Evolutionary conservation across 169 alveolate species (phyloP).

Genomic region (Theileria equi): DNA sequence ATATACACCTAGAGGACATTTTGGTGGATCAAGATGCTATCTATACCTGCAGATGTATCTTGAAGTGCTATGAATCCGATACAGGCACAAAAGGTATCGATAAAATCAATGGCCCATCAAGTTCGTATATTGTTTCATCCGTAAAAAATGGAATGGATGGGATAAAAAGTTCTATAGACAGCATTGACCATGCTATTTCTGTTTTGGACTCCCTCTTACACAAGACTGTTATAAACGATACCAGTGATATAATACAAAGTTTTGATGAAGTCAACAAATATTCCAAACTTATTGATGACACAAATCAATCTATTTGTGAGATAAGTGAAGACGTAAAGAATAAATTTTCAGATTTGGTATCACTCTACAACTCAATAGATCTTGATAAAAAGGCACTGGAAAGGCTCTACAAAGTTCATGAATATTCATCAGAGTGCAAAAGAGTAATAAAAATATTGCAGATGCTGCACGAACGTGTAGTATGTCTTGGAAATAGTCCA

Average conservation of each 20-base stretch:
- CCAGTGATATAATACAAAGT: conserved; percentile 52
- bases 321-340: conserved; percentile 8
- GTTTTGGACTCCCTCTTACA: conserved; percentile 31
- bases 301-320: conserved; percentile 1
- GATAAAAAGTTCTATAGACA: conserved; percentile 31
- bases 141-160: conserved; percentile 30
- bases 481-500: conserved; percentile 1
- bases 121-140: conserved; percentile 11
- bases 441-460: conserved; percentile 6
- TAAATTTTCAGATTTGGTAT: conserved; percentile 8
- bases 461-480: background rate
- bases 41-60: conserved; percentile 16
- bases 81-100: background rate
- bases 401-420: conserved; percentile 18
- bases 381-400: conserved; percentile 24
- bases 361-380: conserved; percentile 35
- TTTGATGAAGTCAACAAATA: conserved; percentile 42
- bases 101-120: conserved; percentile 17
- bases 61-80: conserved; percentile 27
- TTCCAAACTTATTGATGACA: conserved; percentile 1
- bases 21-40: conserved; percentile 36
- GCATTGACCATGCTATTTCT: conserved; percentile 31
- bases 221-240: conserved; percentile 42
- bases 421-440: conserved; percentile 43
- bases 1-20: conserved; percentile 24